phyloP scores from a whole-genome alignment of 1,284 basidiomycete genomes.

The Sanguinoderma infundibulare region DNA sequence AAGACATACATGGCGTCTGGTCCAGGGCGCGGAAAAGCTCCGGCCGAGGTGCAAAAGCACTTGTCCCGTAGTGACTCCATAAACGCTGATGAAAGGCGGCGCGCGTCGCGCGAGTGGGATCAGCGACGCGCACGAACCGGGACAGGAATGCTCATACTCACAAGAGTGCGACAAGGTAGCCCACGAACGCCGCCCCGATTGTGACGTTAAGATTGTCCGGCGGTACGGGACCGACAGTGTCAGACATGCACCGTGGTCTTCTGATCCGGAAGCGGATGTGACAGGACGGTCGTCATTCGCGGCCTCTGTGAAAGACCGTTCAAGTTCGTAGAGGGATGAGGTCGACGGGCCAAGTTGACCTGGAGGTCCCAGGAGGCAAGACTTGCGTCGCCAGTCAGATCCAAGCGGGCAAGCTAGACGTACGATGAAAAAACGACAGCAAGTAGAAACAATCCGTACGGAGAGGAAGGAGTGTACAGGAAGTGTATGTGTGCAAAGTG shows the following conservation, averaged over 20 bases:
- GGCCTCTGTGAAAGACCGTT: neutral
- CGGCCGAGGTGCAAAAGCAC: conserved; percentile 6
- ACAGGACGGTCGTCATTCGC: conserved; percentile 9
- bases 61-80: conserved; percentile 16
- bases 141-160: neutral
- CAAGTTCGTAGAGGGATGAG: too few relatives aligned
- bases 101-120: neutral
- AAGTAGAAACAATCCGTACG: neutral
- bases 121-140: neutral
- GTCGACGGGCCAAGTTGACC: neutral
- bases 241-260: conserved; percentile 13
- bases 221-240: too few relatives aligned
- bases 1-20: neutral
- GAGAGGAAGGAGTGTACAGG: neutral
- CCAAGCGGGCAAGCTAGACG: too few relatives aligned
- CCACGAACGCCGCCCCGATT: conserved; percentile 14
- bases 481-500: neutral
- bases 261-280: neutral
- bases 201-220: conserved; percentile 10
- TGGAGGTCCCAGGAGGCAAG: neutral
- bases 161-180: conserved; percentile 9
- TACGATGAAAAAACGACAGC: too few relatives aligned
- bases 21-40: neutral
- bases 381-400: too few relatives aligned
- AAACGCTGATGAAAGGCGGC: conserved; percentile 5